Evolutionary conservation across 495 filamentous ascomycete species (phyloP), one percentile per base, ranked within the genome.

Genomic region (Acidomyces sp.): DNA sequence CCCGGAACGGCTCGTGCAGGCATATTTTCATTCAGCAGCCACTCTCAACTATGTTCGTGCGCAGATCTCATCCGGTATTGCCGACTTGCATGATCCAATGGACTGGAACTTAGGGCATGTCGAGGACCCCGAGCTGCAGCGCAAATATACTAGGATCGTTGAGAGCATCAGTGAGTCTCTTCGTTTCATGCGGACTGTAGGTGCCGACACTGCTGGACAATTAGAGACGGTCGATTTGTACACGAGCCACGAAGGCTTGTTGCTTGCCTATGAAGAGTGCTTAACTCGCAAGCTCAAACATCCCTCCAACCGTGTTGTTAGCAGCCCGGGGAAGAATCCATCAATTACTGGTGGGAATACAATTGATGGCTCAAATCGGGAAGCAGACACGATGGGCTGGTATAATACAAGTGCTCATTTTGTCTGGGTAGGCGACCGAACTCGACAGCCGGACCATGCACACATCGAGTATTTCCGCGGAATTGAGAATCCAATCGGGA

Each of bases 391-490:
- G 55, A 78, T 83, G 69, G 81, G 80, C 72, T 67, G 52, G 62
- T 67, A 55, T 38, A 54, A 90, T 56, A 96, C 90, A 0, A 90
- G 82, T n/a, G 81, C 83, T 0, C 92, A 96, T 60, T 95, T 97
- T 65, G 69, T 97, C 53, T 97, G 90, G 90, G 88, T 97, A 55
- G 90, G 90, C 20, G 90, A 97, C 60, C 81, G 90, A 39, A 97
- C 90, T 1, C 76, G 90, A 22, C 88, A 95, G 55, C 68, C 95
- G 19, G 76, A 85, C 61, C 82, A 84, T 45, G 92, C 83, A 0
- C 90, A 97, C 61, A 76, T 97, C 43, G 90, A 97, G 64, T 97
- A 85, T 67, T 93, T 97, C 71, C 82, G 90, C 25, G 90, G 90
- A 25, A 78, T 97, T 49, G 77, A 82, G 51, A 97, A 97, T 59